Evolutionary conservation across 2,329 filamentous ascomycete species (phyloP), one percentile per base, ranked within the genome.

Genomic region (Calonectria pteridis): DNA sequence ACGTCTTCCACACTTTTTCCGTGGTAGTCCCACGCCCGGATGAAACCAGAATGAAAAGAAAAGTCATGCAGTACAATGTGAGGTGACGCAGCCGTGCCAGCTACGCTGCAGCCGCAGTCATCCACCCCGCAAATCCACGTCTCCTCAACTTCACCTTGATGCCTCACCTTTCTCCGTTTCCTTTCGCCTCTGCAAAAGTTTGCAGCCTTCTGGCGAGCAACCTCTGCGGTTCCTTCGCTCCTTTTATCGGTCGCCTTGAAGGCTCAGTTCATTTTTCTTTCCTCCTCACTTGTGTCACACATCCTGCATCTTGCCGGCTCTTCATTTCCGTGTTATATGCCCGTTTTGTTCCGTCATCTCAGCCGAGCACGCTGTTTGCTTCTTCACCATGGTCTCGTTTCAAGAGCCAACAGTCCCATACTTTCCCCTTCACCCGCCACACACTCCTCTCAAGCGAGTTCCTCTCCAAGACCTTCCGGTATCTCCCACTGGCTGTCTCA

Each of bases 391-490:
- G 78, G 72, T 77, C 37, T 53, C 71, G 26, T 59, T 67, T 16
- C 71, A 69, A 11, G 71, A 33, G n/a, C 51, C 29, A 35, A 31
- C n/a, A 67, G 28, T 51, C 33, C 59, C 67, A 37, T 55, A 62
- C 9, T 26, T 33, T 51, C 64, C 35, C 18, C 71, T 63, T 10
- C 66, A 65, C 72, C 31, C 62, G 29, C 53, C 53, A 28, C 13
- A 70, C 29, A 35, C 67, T n/a, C 73, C 71, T 20, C 71, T 77
- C 75, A 79, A 75, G 71, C 80, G 82, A 71, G 66, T 73, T 6
- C 80, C 82, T 23, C 79, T 83, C 2, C 76, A 77, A 50, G 77
- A 82, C 26, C 78, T 83, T 43, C 71, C 78, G 37, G 73, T 80
- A 33, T 76, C 78, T 3, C 53, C 76, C 18, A 71, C 67, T 4